phyloP scores from a whole-genome alignment of 176 grass and related monocot species.

The Triticum urartu region DNA sequence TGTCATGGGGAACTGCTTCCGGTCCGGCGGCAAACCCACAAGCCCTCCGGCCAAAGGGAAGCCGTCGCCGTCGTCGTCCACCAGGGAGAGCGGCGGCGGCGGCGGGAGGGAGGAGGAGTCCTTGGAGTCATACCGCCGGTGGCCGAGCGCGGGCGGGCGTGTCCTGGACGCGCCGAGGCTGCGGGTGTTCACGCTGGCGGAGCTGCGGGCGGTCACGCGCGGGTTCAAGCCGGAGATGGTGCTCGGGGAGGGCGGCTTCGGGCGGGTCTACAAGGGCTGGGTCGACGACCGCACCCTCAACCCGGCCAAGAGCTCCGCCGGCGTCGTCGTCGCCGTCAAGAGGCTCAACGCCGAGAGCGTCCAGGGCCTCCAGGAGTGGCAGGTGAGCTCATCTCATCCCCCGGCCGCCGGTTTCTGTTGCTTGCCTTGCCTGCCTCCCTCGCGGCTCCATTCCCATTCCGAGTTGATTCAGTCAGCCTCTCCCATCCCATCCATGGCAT shows the following conservation, averaged over 20 bases:
- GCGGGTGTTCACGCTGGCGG: constrained; percentile 62
- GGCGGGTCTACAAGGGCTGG: constrained; percentile 78
- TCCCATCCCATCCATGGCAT: neutral
- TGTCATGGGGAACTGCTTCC: neutral
- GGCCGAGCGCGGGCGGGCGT: constrained; percentile 8
- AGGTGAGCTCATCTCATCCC: constrained; percentile 24
- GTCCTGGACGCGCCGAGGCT: constrained; percentile 58
- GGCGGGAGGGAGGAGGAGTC: neutral
- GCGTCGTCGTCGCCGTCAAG: constrained; percentile 79
- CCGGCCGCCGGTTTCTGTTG: neutral
- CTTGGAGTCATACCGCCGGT: neutral
- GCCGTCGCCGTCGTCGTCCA: too few relatives aligned
- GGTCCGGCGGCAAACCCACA: neutral
- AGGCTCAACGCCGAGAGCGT: constrained; percentile 84
- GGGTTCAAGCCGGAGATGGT: constrained; percentile 79
- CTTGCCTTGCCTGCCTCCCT: too few relatives aligned
- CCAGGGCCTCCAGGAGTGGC: constrained; percentile 75
- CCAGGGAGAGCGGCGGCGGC: neutral
- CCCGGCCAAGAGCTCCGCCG: constrained; percentile 55
- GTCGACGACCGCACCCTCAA: constrained; percentile 67
- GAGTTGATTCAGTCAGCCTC: neutral
- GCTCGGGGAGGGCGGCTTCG: constrained; percentile 80
- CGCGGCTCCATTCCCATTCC: too few relatives aligned
- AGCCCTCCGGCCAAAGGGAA: too few relatives aligned
- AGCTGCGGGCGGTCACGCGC: constrained; percentile 53